Base-by-base conservation (phyloP, 192 early-diverging fungal species). In the Gorgonomyces haynaldii region DNA sequence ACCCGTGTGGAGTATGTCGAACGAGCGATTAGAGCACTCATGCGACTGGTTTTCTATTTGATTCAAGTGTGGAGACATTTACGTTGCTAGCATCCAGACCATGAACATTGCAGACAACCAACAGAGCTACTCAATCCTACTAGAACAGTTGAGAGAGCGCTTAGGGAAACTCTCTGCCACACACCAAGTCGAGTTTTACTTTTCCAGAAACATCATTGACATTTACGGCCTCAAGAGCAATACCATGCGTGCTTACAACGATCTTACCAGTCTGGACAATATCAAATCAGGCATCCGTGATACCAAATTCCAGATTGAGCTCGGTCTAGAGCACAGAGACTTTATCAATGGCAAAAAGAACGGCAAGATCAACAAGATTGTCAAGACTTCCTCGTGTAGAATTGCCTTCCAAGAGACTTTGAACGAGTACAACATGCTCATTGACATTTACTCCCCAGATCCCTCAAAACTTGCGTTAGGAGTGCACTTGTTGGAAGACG, bases 311-410 rank as follows among this genome's bases (percentile, higher is more conserved):
- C 75, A 76, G 44, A 59, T 89, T 15, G 86, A 89, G 43, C 56
- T 85, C 22, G 67, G 82, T 7, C 74, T 81, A 5, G 82, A 85
- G 48, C 86, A 89, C 53, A 70, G 76, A 6, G 86, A 89, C 42
- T 89, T 87, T 53, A 89, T 89, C 35, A 84, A 80, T 43, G 86
- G 86, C 36, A 89, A 89, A 57, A 89, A 89, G 63, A 84, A 76
- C 42, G 86, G 86, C 45, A 89, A 89, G 54, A 84, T 88, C 55
- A 89, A 88, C 66, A 75, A 82, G 50, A 89, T 89, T 50, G 79
- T 76, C 55, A 85, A 84, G 51, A 63, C 71, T 3, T 77, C 79
- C 4, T 78, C 77, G 0, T 83, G 79, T 48, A 68, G 72, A 26
- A 78, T 89, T 27, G 61, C 62, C 15, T 86, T 89, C 61, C 66